phyloP scores from a whole-genome alignment of 1,139 yeast species.

The Candida mesenterica region DNA sequence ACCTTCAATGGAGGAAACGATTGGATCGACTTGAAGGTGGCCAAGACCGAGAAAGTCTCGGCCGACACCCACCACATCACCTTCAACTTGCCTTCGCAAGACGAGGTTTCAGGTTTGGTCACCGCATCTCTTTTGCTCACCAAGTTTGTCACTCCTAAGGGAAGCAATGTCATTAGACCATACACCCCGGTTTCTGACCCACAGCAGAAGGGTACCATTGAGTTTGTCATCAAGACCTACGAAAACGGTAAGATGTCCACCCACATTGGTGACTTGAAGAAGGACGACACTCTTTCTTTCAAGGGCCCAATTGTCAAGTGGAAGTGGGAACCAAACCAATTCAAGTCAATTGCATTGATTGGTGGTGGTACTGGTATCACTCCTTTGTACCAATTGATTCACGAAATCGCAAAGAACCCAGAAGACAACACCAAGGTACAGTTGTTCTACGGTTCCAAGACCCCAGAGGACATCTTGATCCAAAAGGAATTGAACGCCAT shows the following conservation, averaged over 20 bases:
- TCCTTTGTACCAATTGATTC: slow-evolving; percentile 84
- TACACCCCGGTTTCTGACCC: slow-evolving; percentile 87
- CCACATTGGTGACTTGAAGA: slow-evolving; percentile 70
- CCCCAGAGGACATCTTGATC: slow-evolving; percentile 75
- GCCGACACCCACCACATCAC: slow-evolving; percentile 66
- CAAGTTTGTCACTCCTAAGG: slow-evolving; percentile 81
- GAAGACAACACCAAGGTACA: slow-evolving; percentile 81
- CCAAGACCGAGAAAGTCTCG: slow-evolving; percentile 54
- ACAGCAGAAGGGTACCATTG: slow-evolving; percentile 69
- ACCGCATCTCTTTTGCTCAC: slow-evolving; percentile 80
- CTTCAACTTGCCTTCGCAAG: slow-evolving; percentile 68
- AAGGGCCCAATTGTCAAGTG: slow-evolving; percentile 95
- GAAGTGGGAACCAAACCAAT: slow-evolving; percentile 88
- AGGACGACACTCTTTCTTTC: slow-evolving; percentile 80
- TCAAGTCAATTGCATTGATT: slow-evolving; percentile 72
- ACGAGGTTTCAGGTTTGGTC: slow-evolving; percentile 73
- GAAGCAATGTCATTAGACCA: slow-evolving; percentile 89
- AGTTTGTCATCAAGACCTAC: slow-evolving; percentile 82
- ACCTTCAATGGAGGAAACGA: slow-evolving; percentile 68
- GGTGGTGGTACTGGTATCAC: slow-evolving; percentile 98
- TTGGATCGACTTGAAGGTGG: slow-evolving; percentile 81
- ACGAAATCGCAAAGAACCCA: slow-evolving; percentile 68
- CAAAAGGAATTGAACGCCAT: slow-evolving; percentile 70
- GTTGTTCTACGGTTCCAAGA: slow-evolving; percentile 75
- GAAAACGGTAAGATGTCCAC: slow-evolving; percentile 80